Conservation (phyloP, 1,284 basidiomycete species). For the Boletus sp. region DNA sequence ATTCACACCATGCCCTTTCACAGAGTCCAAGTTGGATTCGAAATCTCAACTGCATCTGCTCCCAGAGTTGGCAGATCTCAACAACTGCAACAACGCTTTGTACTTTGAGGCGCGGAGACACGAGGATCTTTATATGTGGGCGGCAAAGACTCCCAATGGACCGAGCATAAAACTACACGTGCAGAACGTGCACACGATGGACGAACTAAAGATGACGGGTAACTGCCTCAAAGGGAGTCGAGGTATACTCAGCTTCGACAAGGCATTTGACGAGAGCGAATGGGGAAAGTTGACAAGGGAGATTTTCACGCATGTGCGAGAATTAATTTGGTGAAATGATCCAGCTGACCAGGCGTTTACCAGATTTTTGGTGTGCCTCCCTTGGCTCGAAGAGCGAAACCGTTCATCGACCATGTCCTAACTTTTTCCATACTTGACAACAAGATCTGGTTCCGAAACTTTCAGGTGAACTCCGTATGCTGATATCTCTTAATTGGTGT, state of each 20-base stretch:
- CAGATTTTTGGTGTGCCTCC: constrained; percentile 96
- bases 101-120: constrained; percentile 97
- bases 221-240: constrained; percentile 97
- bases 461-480: constrained; percentile 60
- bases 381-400: constrained; percentile 86
- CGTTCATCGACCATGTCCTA: constrained; percentile 97
- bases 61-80: constrained; percentile 95
- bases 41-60: constrained; percentile 93
- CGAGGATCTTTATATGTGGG: constrained; percentile 97
- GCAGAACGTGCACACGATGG: constrained; percentile 99
- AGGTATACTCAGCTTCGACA: constrained; percentile 91
- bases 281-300: constrained; percentile 92
- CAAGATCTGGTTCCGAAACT: constrained; percentile 99
- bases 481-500: background rate
- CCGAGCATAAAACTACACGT: constrained; percentile 97
- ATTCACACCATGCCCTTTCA: constrained; percentile 2
- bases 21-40: constrained; percentile 95
- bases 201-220: constrained; percentile 99
- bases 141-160: constrained; percentile 95
- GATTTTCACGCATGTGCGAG: constrained; percentile 89
- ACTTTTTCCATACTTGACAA: constrained; percentile 94
- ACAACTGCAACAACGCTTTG: constrained; percentile 97
- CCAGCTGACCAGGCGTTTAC: constrained; percentile 12
- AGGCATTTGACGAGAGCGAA: constrained; percentile 84
- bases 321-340: background rate